A percentile compares a stretch with the other conserved stretches of the same genome.
Conservation (phyloP, 129 eudicot species). For the Escallonia rubra region DNA sequence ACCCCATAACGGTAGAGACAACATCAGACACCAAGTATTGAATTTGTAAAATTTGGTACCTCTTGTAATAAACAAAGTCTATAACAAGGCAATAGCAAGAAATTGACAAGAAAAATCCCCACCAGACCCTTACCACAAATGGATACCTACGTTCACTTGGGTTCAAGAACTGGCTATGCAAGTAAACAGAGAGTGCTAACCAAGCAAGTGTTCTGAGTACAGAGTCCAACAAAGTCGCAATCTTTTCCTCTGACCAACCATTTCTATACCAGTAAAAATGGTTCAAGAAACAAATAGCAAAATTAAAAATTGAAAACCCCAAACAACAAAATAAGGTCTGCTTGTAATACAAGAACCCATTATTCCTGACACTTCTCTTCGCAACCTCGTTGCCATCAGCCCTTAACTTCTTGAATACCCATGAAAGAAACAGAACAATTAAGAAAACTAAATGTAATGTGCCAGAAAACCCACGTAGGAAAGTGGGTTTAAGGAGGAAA, state of each 20-base stretch:
- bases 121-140: conserved; percentile 50
- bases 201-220: conserved; percentile 39
- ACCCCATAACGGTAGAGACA: conserved; percentile 31
- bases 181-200: conserved; percentile 40
- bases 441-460: conserved; percentile 38
- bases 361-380: conserved; percentile 16
- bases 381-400: conserved; percentile 7
- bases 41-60: conserved; percentile 15
- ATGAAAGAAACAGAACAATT: conserved; percentile 26
- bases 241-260: conserved; percentile 58
- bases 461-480: conserved; percentile 31
- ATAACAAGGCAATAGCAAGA: conserved; percentile 47
- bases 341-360: conserved; percentile 24
- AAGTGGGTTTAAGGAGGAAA: conserved; percentile 28
- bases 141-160: conserved; percentile 34
- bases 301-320: conserved; percentile 38
- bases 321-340: conserved; percentile 36
- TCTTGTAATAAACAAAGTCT: conserved; percentile 30
- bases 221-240: conserved; percentile 29
- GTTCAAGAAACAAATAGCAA: conserved; percentile 41
- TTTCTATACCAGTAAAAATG: conserved; percentile 42
- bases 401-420: conserved; percentile 23
- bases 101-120: conserved; percentile 42
- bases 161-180: conserved; percentile 27
- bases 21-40: conserved; percentile 53